Base-by-base conservation (phyloP, 192 early-diverging fungal genomes). In the Piromyces finnis region DNA sequence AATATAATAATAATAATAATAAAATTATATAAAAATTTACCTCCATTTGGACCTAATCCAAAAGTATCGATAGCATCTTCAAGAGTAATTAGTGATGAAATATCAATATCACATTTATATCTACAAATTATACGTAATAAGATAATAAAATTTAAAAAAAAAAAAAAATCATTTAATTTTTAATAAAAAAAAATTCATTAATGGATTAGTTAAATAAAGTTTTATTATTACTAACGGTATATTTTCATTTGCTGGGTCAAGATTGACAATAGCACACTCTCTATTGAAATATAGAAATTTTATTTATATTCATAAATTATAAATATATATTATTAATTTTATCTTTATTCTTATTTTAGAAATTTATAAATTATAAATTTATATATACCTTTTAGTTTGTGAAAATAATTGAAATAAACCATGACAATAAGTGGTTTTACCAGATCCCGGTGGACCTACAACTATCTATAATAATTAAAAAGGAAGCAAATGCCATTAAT, bases 211-310 rank as follows among this genome's bases (percentile, higher is more conserved):
- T n/a, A n/a, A n/a, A n/a, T n/a, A n/a, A n/a, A n/a, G n/a, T n/a
- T n/a, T n/a, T n/a, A n/a, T n/a, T n/a, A n/a, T 28, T 26, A 81
- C 84, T 32, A 80, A 88, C 82, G 88, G 90, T 28, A 88, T 35
- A 9, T 78, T 82, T n/a, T 91, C 90, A 79, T 91, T 91, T 13
- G 90, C 90, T 15, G 90, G 90, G 80, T 91, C 90, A 77, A 91
- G 83, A 77, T 91, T 91, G 9, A 91, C 86, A 37, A 91, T 68
- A 7, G 78, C 82, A n/a, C 51, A 29, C 2, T 77, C 35, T 30
- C 84, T 87, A 80, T 41, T 18, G 30, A 29, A 28, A n/a, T 29
- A 32, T 4, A 17, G 16, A 81, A 7, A 35, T 3, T 35, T n/a
- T n/a, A n/a, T n/a, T n/a, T n/a, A n/a, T n/a, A n/a, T n/a, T n/a